These are phyloP conservation scores for Keqinozyma sinolaborantium DNA, from an alignment of 1,139 yeast species.

Conservation along the genomic window DNA sequence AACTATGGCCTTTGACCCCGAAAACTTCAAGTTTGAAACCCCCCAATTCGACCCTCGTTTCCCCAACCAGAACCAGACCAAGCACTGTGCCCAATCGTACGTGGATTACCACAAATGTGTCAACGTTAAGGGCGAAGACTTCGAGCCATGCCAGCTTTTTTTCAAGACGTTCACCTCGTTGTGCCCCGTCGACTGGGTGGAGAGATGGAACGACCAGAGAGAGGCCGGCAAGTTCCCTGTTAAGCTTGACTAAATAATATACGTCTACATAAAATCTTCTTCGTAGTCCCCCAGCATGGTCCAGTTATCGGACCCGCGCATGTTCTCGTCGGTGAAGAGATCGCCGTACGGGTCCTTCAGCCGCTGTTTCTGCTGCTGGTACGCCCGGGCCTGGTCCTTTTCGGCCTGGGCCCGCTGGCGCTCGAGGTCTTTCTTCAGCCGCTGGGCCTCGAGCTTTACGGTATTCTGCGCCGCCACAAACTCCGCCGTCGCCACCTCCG, in stretches of 20 bases:
- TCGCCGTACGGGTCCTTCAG: slow-evolving; percentile 56
- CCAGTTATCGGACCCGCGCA: slow-evolving; percentile 49
- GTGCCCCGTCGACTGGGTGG: slow-evolving; percentile 93
- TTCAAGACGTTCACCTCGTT: slow-evolving; percentile 86
- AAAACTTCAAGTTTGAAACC: slow-evolving; percentile 60
- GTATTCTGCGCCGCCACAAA: slow-evolving; percentile 46
- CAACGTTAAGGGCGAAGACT: slow-evolving; percentile 95
- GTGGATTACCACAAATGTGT: slow-evolving; percentile 98
- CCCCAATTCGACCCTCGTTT: slow-evolving; percentile 91
- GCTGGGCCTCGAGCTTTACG: slow-evolving; percentile 31
- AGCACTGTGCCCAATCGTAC: slow-evolving; percentile 97
- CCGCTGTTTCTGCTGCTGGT: slow-evolving; percentile 24
- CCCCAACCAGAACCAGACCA: slow-evolving; percentile 96
- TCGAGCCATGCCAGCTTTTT: slow-evolving; percentile 95
- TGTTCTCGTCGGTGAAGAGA: slow-evolving; percentile 46
- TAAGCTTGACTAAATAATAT: slow-evolving; percentile 22
- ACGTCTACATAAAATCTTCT: slow-evolving; percentile 57
- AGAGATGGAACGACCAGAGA: slow-evolving; percentile 96
- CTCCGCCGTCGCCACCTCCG: slow-evolving; percentile 43
- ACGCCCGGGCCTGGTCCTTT: slow-evolving; percentile 17
- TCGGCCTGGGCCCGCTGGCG: slow-evolving; percentile 25
- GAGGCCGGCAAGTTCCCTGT: slow-evolving; percentile 51
- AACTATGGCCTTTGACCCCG: slow-evolving; percentile 43
- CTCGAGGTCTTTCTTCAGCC: slow-evolving; percentile 30
- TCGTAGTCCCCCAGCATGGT: slow-evolving; percentile 60